phyloP scores from a whole-genome alignment of 176 grass and related monocot species.

The Musa acuminata region DNA sequence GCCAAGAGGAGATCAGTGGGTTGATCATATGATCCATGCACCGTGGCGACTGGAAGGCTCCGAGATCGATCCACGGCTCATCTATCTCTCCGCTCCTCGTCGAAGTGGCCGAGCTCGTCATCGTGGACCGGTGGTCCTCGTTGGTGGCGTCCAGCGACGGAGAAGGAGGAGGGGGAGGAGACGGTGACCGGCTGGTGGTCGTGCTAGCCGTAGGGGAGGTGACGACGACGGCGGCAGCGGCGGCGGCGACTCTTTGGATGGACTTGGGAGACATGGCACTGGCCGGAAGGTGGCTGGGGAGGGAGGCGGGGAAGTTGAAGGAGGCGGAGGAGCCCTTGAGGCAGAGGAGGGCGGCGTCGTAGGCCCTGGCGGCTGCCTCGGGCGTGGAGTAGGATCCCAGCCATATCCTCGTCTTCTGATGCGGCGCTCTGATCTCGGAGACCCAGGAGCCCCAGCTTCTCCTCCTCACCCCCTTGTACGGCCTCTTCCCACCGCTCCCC shows the following conservation, averaged over 20 bases:
- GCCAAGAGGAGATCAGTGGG: not conserved
- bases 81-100: not conserved
- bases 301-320: constrained; percentile 73
- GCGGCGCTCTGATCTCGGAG: constrained; percentile 88
- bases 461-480: constrained; percentile 93
- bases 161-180: not conserved
- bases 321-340: constrained; percentile 82
- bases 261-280: constrained; percentile 90
- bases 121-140: not conserved
- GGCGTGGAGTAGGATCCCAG: constrained; percentile 91
- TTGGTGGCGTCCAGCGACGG: not conserved
- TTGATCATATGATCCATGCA: constrained; percentile 51
- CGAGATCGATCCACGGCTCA: constrained; percentile 29
- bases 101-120: too few relatives aligned
- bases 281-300: constrained; percentile 51
- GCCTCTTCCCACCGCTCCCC: constrained; percentile 8
- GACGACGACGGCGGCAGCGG: constrained; percentile 35
- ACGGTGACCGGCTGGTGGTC: not conserved
- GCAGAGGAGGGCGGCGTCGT: constrained; percentile 93
- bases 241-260: constrained; percentile 69
- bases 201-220: not conserved
- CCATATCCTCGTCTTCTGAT: constrained; percentile 95
- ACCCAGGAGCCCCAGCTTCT: constrained; percentile 98
- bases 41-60: constrained; percentile 64
- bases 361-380: constrained; percentile 85